A percentile compares a stretch with the other conserved stretches of the same genome.
phyloP scores from a whole-genome alignment of 805 yeast genomes.

The Metschnikowia kunwiensis region DNA sequence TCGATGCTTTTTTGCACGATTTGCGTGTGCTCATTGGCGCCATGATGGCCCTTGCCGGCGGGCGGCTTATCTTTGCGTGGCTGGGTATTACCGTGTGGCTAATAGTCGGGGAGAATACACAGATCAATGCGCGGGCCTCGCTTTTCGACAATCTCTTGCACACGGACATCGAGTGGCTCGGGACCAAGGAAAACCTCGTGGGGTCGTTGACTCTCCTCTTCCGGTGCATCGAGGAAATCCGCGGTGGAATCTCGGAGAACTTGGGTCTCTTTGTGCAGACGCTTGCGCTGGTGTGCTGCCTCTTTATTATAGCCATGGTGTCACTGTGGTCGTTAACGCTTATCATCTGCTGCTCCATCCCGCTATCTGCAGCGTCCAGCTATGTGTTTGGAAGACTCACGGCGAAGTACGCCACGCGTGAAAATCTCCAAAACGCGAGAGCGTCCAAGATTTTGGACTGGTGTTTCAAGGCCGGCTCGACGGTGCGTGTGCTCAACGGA shows the following conservation, averaged over 20 bases:
- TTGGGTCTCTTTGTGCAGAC: conserved; percentile 56
- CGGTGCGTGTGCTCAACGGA: conserved; percentile 62
- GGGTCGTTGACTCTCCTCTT: conserved; percentile 67
- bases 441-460: conserved; percentile 68
- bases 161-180: conserved; percentile 61
- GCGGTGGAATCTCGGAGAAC: conserved; percentile 67
- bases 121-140: conserved; percentile 48
- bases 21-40: conserved; percentile 28
- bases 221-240: conserved; percentile 69
- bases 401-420: conserved; percentile 46
- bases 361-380: conserved; percentile 55
- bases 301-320: conserved; percentile 62
- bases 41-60: conserved; percentile 34
- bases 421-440: conserved; percentile 53
- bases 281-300: conserved; percentile 49
- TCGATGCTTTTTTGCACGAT: conserved; percentile 21
- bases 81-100: conserved; percentile 59
- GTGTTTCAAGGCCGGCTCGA: conserved; percentile 56
- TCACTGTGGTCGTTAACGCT: conserved; percentile 86
- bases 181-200: conserved; percentile 48
- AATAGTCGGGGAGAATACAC: conserved; percentile 69
- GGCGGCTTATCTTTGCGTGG: conserved; percentile 43
- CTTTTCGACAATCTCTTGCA: conserved; percentile 46
- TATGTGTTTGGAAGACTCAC: conserved; percentile 50
- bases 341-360: conserved; percentile 70